phyloP scores from a whole-genome alignment of 106 monocot species.

The Dendrobium chrysotoxum region DNA sequence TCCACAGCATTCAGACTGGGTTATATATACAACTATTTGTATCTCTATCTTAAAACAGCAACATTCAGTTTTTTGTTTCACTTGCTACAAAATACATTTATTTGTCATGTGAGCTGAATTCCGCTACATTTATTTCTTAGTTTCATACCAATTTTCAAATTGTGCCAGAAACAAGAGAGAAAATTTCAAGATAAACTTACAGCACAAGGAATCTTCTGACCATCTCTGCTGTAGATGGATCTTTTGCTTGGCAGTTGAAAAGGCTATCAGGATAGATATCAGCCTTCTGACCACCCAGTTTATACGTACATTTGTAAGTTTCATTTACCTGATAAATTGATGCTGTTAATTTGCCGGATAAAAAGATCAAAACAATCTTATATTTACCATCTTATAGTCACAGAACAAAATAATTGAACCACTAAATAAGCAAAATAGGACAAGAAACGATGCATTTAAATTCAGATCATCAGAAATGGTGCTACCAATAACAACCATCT shows the following conservation, averaged over 20 bases:
- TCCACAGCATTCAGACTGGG: background rate
- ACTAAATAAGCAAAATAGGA: background rate
- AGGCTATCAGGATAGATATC: conserved; percentile 66
- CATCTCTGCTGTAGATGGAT: conserved; percentile 58
- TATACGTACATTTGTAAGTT: conserved; percentile 82
- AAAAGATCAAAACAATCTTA: background rate
- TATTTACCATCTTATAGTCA: background rate
- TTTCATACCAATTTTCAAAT: background rate
- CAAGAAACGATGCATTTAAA: background rate
- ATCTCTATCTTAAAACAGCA: background rate
- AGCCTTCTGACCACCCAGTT: conserved; percentile 51
- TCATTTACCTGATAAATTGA: conserved; percentile 66
- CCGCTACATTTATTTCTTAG: background rate
- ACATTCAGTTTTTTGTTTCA: background rate
- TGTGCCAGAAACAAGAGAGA: background rate
- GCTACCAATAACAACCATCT: background rate
- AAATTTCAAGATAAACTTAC: conserved; percentile 35
- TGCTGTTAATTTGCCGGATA: background rate
- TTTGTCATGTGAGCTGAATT: background rate
- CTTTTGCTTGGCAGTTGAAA: conserved; percentile 65
- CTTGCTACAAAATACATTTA: background rate
- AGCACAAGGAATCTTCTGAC: conserved; percentile 56
- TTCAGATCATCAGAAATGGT: background rate
- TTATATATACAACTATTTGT: background rate
- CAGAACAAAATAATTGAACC: background rate